These are phyloP conservation scores for Solanum gracilifrons DNA, from an alignment of 257 asterid species.

Conservation along the genomic window DNA sequence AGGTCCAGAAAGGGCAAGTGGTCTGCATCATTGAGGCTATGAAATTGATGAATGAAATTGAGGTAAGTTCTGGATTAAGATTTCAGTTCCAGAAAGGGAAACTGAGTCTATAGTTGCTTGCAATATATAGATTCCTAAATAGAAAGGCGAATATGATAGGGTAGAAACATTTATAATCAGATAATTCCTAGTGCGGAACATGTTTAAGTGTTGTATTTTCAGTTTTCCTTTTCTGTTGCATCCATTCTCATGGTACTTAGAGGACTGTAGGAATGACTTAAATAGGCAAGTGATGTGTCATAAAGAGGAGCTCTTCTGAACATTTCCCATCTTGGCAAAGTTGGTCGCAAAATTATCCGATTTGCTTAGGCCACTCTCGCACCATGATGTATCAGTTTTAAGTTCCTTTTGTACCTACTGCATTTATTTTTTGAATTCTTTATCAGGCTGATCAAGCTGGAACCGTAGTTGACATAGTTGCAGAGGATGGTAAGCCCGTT, in stretches of 20 bases:
- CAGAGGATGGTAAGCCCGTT: conserved; percentile 47
- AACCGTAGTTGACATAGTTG: conserved; percentile 44
- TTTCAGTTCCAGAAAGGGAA: neutral
- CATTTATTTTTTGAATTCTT: neutral
- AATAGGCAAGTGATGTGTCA: neutral
- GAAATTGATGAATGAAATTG: conserved; percentile 75
- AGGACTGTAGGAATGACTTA: neutral
- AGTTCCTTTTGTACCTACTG: neutral
- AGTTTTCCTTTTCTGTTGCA: neutral
- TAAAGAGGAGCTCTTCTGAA: neutral
- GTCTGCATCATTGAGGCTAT: conserved; percentile 66
- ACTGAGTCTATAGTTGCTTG: neutral
- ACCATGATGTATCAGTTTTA: neutral
- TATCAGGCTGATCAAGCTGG: conserved; percentile 50
- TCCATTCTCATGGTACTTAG: neutral
- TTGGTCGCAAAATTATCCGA: neutral
- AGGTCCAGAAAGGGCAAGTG: conserved; percentile 60
- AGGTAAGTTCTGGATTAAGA: conserved; percentile 25
- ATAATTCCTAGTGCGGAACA: neutral
- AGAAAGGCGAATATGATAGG: neutral
- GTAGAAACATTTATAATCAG: neutral
- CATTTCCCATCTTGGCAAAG: neutral
- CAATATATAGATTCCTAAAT: neutral
- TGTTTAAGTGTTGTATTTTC: neutral
- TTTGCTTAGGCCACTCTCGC: neutral